Base-by-base conservation (phyloP, 495 filamentous ascomycete genomes). In the Xylaria curta region DNA sequence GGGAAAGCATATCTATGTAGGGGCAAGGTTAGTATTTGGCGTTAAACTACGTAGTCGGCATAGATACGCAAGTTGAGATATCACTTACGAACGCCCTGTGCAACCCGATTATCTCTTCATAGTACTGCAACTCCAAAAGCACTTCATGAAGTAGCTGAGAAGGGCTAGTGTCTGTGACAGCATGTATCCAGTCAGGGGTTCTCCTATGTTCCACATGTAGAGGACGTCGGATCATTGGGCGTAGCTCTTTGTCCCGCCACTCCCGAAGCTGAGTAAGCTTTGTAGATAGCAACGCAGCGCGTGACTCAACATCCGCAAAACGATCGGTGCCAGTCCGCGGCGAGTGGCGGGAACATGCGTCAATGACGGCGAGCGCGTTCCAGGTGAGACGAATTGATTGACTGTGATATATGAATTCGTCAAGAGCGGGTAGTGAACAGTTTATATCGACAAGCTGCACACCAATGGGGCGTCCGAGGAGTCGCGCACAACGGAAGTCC, bases 401-500 rank as follows among this genome's bases (percentile, higher is more conserved):
- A 31, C 63, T 75, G 44, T 78, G 77, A 62, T 76, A 75, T 2
- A 67, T 42, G 64, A 72, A 49, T 54, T 54, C 51, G 1, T 54
- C 51, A 3, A 26, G 7, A 1, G 49, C 10, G 10, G 51, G 51
- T 24, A 62, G 2, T 3, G 60, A 46, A 38, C 72, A 74, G 26
- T 33, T 67, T 17, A 68, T 68, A n/a, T 76, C 73, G 19, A 72
- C 71, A n/a, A 76, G 67, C 21, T 73, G 70, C 21, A 71, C 70
- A 3, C 67, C 72, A 21, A 78, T 40, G 3, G 80, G 76, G 46
- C 78, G 78, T 24, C 79, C 79, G 8, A 78, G 49, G 21, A 79
- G 70, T 62, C 79, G 70, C 10, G 78, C 77, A 62, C 80, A 81
- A n/a, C 78, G 78, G 58, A 78, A 81, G 66, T 81, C 79, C 1